A percentile compares a stretch with the other conserved stretches of the same genome.
These are phyloP conservation scores for Cordia subcordata DNA, from an alignment of 257 asterid genomes.

Conservation along the genomic window DNA sequence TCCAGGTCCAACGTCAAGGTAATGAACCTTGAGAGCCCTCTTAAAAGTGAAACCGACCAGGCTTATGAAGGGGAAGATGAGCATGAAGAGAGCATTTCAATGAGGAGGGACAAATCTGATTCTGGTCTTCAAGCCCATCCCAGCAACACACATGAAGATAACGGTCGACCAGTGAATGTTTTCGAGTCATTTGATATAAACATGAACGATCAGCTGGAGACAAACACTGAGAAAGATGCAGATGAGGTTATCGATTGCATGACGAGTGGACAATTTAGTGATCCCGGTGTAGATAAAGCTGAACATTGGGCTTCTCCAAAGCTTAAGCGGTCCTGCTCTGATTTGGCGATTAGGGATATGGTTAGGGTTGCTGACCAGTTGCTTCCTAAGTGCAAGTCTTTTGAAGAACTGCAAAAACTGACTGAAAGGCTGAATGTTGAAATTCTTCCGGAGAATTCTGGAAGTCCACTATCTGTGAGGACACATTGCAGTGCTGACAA, in stretches of 20 bases:
- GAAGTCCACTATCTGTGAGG: slow-evolving; percentile 48
- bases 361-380: slow-evolving; percentile 23
- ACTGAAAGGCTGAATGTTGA: slow-evolving; percentile 27
- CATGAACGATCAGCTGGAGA: too few species aligned
- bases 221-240: slow-evolving; percentile 12
- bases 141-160: slow-evolving; percentile 22
- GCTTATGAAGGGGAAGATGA: slow-evolving; percentile 61
- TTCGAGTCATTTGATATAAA: too few species aligned
- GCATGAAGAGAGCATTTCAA: slow-evolving; percentile 36
- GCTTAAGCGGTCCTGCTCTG: slow-evolving; percentile 65
- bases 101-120: slow-evolving; percentile 41
- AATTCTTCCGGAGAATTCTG: slow-evolving; percentile 13
- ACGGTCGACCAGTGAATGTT: slow-evolving; percentile 12
- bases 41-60: slow-evolving; percentile 35
- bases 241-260: slow-evolving; percentile 23
- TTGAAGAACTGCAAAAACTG: slow-evolving; percentile 45
- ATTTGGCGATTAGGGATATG: slow-evolving; percentile 34
- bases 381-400: slow-evolving; percentile 41
- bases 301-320: slow-evolving; percentile 42
- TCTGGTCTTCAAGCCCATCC: slow-evolving; percentile 34
- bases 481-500: slow-evolving; percentile 58
- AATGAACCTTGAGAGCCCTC: slow-evolving; percentile 49
- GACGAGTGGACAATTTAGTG: slow-evolving; percentile 53
- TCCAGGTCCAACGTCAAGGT: slow-evolving; percentile 49
- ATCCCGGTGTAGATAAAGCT: slow-evolving; percentile 51